These are phyloP conservation scores for Plectranthus barbatus DNA, from an alignment of 257 asterid species.

Conservation along the genomic window DNA sequence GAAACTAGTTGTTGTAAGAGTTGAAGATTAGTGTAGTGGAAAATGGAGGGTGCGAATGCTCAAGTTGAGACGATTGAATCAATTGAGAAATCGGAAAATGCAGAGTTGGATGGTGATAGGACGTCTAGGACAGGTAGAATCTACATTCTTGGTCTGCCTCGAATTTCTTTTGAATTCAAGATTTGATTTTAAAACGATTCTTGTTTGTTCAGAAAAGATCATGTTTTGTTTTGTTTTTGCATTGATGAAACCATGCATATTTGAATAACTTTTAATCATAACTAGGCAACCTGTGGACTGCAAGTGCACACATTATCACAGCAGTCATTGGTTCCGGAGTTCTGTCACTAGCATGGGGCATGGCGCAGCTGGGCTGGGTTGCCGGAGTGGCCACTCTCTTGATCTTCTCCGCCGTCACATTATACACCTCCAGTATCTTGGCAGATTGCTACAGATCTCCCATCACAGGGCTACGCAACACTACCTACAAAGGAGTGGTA, in stretches of 20 bases:
- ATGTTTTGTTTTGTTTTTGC: too few relatives aligned
- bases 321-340: constrained; percentile 70
- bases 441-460: constrained; percentile 61
- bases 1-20: too few relatives aligned
- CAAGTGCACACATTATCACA: constrained; percentile 65
- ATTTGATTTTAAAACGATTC: background rate
- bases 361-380: constrained; percentile 72
- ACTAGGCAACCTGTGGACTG: constrained; percentile 44
- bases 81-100: constrained; percentile 23
- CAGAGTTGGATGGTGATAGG: constrained; percentile 46
- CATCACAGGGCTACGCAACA: constrained; percentile 41
- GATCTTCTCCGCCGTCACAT: constrained; percentile 41
- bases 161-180: background rate
- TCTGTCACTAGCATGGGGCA: constrained; percentile 61
- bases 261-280: background rate
- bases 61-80: constrained; percentile 20
- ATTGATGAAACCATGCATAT: background rate
- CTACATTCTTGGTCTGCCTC: background rate
- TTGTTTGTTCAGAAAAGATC: too few relatives aligned
- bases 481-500: constrained; percentile 59
- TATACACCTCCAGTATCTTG: constrained; percentile 43
- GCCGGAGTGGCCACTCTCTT: constrained; percentile 42
- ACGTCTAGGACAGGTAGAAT: constrained; percentile 49
- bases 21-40: too few relatives aligned
- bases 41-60: constrained; percentile 8